Base-by-base conservation (phyloP, 768 basidiomycete species). In the Lactarius evosmus region DNA sequence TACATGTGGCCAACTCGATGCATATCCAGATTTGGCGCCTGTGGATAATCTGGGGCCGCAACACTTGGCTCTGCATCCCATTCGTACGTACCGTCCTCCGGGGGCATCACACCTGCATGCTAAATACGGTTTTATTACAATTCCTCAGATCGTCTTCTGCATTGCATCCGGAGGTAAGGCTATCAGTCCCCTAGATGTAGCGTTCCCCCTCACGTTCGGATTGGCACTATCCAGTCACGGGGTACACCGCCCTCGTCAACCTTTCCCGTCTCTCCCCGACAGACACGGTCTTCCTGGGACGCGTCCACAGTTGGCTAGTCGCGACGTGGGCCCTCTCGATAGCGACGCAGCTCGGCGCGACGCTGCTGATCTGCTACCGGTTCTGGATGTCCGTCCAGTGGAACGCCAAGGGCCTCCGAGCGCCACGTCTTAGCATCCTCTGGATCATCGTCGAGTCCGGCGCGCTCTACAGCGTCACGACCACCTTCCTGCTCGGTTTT, bases 361-460 rank as follows among this genome's bases (percentile, higher is more conserved):
- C 65, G 38, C 30, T 66, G 32, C 16, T 66, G 25, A 66, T 66
- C 25, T 56, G 46, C 5, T 63, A 62, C 50, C 46, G 50, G 9
- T 25, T 66, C 40, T 66, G 61, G 65, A 40, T 3, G 12, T 41
- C 55, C 4, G 30, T 52, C 22, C 19, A 8, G 11, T 44, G 50
- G 50, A 58, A 14, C 51, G n/a, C 51, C 17, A 16, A 44, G 2
- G 40, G 50, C 2, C 36, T 36, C 16, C 38, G 58, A 4, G 36
- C 30, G 46, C 40, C 60, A 14, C 60, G 56, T n/a, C 46, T 62
- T 2, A 12, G 40, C 16, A 3, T 57, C n/a, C 56, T 66, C 49
- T 62, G 61, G 65, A 66, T 58, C 17, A 36, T 66, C 25, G 61
- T 66, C 40, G 65, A 66, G 38, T 66, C 61, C 9, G 65, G 65